Conservation (phyloP, 1,284 basidiomycete species). For the Spongispora temasekensis region DNA sequence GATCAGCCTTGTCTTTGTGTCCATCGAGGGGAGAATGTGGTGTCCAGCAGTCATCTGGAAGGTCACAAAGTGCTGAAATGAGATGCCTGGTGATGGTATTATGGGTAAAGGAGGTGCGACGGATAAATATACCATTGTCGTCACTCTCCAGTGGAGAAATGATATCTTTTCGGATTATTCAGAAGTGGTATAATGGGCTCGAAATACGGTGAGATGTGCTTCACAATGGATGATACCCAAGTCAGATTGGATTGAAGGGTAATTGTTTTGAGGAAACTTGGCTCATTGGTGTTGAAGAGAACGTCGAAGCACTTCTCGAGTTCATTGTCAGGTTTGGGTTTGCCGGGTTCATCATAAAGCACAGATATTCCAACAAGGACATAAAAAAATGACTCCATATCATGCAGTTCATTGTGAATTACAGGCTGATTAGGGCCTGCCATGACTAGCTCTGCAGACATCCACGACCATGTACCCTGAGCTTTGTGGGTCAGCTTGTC, state of each 20-base stretch:
- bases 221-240: not conserved
- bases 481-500: not conserved
- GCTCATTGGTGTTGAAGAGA: not conserved
- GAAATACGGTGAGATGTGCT: not conserved
- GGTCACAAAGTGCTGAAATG: not conserved
- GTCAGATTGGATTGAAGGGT: not conserved
- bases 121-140: not conserved
- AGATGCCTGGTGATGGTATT: not conserved
- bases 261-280: not conserved
- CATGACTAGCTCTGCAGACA: not conserved
- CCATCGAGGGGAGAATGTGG: not conserved
- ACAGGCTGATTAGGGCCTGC: not conserved
- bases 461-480: conserved; percentile 5
- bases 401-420: not conserved
- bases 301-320: not conserved
- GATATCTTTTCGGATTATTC: not conserved
- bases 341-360: not conserved
- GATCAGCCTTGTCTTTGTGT: not conserved
- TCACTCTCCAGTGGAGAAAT: not conserved
- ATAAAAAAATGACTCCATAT: not conserved
- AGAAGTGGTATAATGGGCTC: not conserved
- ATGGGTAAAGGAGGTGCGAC: not conserved
- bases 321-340: not conserved
- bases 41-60: not conserved
- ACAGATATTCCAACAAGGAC: too few species aligned